Conservation (phyloP, 352 stramenopile genomes). For the Aphanomyces invadans region DNA sequence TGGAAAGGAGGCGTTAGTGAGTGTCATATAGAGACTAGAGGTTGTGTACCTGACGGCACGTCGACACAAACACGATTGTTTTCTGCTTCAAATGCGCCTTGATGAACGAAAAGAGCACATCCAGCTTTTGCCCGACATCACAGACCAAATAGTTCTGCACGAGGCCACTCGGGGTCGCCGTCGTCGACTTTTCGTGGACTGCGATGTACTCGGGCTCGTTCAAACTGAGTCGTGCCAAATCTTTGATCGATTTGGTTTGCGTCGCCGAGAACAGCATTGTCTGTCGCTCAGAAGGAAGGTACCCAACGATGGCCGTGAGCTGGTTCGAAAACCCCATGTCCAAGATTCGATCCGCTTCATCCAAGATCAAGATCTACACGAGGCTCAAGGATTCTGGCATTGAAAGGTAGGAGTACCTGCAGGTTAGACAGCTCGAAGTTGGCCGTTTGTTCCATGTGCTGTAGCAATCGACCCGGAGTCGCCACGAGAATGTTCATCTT, state of each 20-base stretch:
- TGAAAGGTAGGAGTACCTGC: constrained; percentile 44
- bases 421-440: constrained; percentile 93
- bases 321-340: constrained; percentile 99
- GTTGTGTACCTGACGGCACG: constrained; percentile 82
- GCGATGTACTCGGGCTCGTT: constrained; percentile 95
- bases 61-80: constrained; percentile 98
- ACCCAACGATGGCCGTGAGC: constrained; percentile 94
- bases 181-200: constrained; percentile 89
- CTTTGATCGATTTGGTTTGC: constrained; percentile 96
- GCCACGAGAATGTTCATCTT: constrained; percentile 97
- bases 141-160: constrained; percentile 95
- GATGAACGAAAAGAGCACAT: constrained; percentile 97
- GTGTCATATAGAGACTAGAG: too few species aligned
- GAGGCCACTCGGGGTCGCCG: constrained; percentile 88
- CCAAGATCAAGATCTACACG: constrained; percentile 89
- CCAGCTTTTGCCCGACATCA: constrained; percentile 92
- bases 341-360: constrained; percentile 99
- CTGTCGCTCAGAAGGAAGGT: constrained; percentile 91
- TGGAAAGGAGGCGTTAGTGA: too few species aligned
- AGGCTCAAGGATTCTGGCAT: not conserved
- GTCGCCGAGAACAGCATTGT: constrained; percentile 97
- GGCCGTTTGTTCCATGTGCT: constrained; percentile 98
- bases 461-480: constrained; percentile 94
- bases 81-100: constrained; percentile 98
- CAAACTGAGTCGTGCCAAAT: constrained; percentile 93